phyloP scores from a whole-genome alignment of 2,329 filamentous ascomycete genomes.

The Phaeosphaeria sp. region DNA sequence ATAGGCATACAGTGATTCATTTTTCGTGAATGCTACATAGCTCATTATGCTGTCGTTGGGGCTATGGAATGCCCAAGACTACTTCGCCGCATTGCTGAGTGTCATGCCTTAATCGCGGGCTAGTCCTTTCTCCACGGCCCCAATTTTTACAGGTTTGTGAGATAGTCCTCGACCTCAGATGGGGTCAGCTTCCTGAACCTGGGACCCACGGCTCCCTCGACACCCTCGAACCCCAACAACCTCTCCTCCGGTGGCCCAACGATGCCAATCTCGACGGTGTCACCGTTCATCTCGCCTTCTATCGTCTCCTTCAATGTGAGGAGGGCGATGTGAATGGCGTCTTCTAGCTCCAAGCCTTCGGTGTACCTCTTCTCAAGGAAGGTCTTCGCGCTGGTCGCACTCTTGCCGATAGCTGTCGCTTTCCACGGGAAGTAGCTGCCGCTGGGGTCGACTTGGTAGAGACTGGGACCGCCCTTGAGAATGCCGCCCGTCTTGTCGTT shows the following conservation, averaged over 20 bases:
- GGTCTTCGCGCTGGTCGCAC: conserved; percentile 96
- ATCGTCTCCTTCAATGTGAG: conserved; percentile 99
- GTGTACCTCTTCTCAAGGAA: conserved; percentile 99
- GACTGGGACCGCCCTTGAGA: conserved; percentile 91
- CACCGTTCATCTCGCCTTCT: conserved; percentile 98
- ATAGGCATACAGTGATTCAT: conserved; percentile 14
- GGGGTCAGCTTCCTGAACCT: conserved; percentile 94
- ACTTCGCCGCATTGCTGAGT: conserved; percentile 8
- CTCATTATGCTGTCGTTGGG: conserved; percentile 12
- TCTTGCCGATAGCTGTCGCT: conserved; percentile 98
- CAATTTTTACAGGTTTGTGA: conserved; percentile 85
- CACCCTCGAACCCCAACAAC: conserved; percentile 87
- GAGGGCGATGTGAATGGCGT: conserved; percentile 97
- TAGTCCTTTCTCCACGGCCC: not conserved
- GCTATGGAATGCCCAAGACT: conserved; percentile 1
- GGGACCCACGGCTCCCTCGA: conserved; percentile 82
- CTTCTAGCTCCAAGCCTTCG: conserved; percentile 94
- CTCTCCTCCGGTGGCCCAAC: conserved; percentile 94
- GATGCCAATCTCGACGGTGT: conserved; percentile 98
- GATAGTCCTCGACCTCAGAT: conserved; percentile 98
- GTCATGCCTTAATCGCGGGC: not conserved
- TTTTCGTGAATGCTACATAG: conserved; percentile 35
- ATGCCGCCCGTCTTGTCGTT: conserved; percentile 93
- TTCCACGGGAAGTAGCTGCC: conserved; percentile 99
- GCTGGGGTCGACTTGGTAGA: conserved; percentile 99